These are phyloP conservation scores for Melanogaster broomeanus DNA, from an alignment of 768 basidiomycete genomes.

Conservation along the genomic window DNA sequence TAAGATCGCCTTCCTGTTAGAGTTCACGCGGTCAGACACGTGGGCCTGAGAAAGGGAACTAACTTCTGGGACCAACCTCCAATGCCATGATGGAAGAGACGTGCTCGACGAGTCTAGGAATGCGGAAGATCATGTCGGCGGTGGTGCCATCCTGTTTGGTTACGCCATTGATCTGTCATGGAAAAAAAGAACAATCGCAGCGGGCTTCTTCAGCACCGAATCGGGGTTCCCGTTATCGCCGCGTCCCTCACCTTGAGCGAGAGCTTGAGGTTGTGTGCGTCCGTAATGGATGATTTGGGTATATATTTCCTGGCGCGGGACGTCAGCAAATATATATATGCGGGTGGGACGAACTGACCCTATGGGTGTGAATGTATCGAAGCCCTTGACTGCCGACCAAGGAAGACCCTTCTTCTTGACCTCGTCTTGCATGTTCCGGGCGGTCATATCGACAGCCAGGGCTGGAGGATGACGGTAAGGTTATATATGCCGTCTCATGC, in stretches of 20 bases:
- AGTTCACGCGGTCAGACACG: background rate
- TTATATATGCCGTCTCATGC: no score
- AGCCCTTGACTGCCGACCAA: conserved; percentile 96
- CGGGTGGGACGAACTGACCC: conserved; percentile 49
- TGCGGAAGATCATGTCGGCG: conserved; percentile 88
- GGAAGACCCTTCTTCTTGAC: conserved; percentile 94
- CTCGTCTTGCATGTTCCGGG: conserved; percentile 90
- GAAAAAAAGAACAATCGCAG: background rate
- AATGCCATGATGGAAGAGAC: conserved; percentile 95
- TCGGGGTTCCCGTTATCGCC: background rate
- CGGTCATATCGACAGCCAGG: conserved; percentile 95
- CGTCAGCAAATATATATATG: background rate
- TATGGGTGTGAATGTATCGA: conserved; percentile 94
- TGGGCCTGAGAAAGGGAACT: background rate
- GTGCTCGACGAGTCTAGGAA: conserved; percentile 86
- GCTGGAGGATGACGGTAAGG: conserved; percentile 37
- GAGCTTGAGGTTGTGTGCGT: conserved; percentile 77
- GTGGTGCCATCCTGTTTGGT: conserved; percentile 87
- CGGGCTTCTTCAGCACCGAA: background rate
- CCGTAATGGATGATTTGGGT: conserved; percentile 63
- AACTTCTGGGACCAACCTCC: conserved; percentile 54
- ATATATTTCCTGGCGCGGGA: conserved; percentile 65
- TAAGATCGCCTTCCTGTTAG: conserved; percentile 82
- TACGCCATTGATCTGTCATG: conserved; percentile 75
- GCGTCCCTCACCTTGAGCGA: conserved; percentile 61